These are phyloP conservation scores for Geosmithia putterillii DNA, from an alignment of 2,329 filamentous ascomycete species.

Conservation along the genomic window DNA sequence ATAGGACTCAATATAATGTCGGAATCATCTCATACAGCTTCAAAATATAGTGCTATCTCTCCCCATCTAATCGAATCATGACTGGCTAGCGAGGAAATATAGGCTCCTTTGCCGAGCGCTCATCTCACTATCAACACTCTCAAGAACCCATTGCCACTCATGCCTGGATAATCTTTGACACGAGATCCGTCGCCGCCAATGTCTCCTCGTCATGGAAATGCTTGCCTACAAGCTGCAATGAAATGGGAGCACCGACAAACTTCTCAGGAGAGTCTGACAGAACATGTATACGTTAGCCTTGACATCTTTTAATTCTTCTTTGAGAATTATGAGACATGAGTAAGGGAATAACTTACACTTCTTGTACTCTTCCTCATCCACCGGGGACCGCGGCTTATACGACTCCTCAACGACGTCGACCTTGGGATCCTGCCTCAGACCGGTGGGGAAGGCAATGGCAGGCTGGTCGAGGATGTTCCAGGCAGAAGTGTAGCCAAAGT, in stretches of 20 bases:
- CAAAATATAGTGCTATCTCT: too few species aligned
- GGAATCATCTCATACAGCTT: too few species aligned
- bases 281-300: background rate
- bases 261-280: constrained; percentile 2
- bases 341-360: background rate
- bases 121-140: too few species aligned
- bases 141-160: too few species aligned
- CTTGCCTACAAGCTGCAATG: constrained; percentile 11
- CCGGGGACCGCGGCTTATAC: constrained; percentile 1
- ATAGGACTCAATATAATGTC: too few species aligned
- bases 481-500: constrained; percentile 16
- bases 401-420: constrained; percentile 4
- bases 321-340: background rate
- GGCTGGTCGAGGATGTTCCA: constrained; percentile 19
- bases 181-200: constrained; percentile 1
- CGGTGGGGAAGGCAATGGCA: constrained; percentile 12
- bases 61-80: too few species aligned
- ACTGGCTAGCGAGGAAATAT: too few species aligned
- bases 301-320: background rate
- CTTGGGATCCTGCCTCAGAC: constrained; percentile 4
- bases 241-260: constrained; percentile 7
- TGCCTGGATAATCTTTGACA: background rate
- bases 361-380: constrained; percentile 1
- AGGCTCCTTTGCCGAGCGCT: too few species aligned
- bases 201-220: constrained; percentile 10